Base-by-base conservation (phyloP, 2,329 filamentous ascomycete genomes). In the Knoxdaviesia proteae region DNA sequence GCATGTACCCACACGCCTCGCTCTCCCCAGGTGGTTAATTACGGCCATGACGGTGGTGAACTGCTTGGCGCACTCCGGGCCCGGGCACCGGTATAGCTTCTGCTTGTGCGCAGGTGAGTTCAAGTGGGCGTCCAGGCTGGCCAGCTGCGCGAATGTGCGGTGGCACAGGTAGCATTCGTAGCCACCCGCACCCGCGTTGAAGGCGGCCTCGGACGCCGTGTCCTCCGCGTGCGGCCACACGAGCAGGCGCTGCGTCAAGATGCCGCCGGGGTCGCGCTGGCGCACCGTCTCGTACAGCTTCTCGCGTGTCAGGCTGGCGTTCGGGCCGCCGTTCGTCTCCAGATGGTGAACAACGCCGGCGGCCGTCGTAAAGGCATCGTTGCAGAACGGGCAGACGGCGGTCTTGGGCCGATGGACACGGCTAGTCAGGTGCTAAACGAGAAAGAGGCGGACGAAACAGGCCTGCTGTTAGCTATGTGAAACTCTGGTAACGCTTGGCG, bases 331-430 rank as follows among this genome's bases (percentile, higher is more conserved):
- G n/a, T 67, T 66, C 1, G 50, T 55, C 47, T 80, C 75, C 1
- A 79, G 54, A 47, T 80, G 71, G 50, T 74, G 60, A 0, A 58
- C 51, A 5, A 77, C 48, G 4, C 71, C 74, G 1, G 65, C 69
- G 2, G 71, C 69, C 0, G 66, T 65, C 7, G 62, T 56, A 46
- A 61, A 71, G 3, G 6, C 32, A 2, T 39, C 45, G 34, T 58
- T 51, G 55, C 75, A 80, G 50, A 72, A 77, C 0, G 68, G 73
- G 41, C 75, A 80, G 0, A 37, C 1, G 6, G 74, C 52, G 2
- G 53, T 53, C 0, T 40, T 45, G 43, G 64, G 63, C 1, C 58
- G 58, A 49, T 80, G 74, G 39, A 53, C 50, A 5, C 56, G 56
- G 0, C 71, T 76, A 31, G 66, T 67, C 3, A 70, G 56, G 47